Evolutionary conservation across 108 stramenopile genomes (phyloP).

Genomic region (Pseudonitzschia multiseries): DNA sequence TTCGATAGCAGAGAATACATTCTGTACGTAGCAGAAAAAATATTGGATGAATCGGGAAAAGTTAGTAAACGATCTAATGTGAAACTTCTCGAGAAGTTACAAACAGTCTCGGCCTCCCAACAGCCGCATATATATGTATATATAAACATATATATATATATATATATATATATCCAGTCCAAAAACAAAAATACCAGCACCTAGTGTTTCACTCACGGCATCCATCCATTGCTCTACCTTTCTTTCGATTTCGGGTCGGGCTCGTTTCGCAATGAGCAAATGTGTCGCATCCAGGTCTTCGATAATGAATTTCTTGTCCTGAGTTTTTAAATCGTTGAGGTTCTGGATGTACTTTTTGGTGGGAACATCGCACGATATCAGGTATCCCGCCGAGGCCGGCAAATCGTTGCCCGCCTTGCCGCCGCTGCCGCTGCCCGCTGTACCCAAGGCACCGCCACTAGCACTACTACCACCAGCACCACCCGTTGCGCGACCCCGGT

Average conservation of each 20-base stretch:
- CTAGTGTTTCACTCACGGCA: constrained; percentile 15
- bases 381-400: constrained; percentile 64
- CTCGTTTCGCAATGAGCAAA: constrained; percentile 64
- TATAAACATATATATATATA: too few relatives aligned
- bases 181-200: too few relatives aligned
- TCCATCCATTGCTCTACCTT: constrained; percentile 87
- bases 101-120: too few relatives aligned
- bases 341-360: constrained; percentile 78
- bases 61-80: neutral
- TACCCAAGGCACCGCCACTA: too few relatives aligned
- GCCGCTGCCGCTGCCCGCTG: neutral
- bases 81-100: neutral
- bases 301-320: constrained; percentile 81
- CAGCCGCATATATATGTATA: too few relatives aligned
- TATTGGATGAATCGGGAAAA: neutral
- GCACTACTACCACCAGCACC: too few relatives aligned
- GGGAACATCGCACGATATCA: constrained; percentile 82
- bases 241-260: constrained; percentile 64
- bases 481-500: neutral
- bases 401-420: constrained; percentile 17
- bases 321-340: constrained; percentile 63
- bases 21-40: neutral
- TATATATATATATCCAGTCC: too few relatives aligned
- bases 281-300: constrained; percentile 85
- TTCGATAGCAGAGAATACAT: constrained; percentile 62